These are phyloP conservation scores for Saposhnikovia divaricata DNA, from an alignment of 129 eudicot species.

Conservation along the genomic window DNA sequence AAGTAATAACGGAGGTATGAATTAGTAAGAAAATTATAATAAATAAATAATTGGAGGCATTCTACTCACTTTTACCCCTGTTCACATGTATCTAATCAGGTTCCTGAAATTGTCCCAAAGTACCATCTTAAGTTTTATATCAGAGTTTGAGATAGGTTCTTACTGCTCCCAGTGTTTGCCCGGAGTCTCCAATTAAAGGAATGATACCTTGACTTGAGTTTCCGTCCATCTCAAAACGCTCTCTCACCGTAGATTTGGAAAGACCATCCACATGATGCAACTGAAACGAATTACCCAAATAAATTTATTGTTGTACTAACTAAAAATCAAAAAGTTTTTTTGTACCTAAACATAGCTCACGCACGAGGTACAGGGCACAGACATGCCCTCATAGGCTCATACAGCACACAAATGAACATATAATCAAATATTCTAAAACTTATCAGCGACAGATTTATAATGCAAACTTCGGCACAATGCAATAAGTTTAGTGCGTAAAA, in stretches of 20 bases:
- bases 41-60: too few relatives aligned
- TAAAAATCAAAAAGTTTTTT: background rate
- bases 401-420: background rate
- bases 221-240: constrained; percentile 43
- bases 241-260: constrained; percentile 45
- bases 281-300: constrained; percentile 23
- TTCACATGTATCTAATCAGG: background rate
- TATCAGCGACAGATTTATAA: background rate
- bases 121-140: constrained; percentile 4
- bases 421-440: background rate
- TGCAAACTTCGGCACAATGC: background rate
- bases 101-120: background rate
- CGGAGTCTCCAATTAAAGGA: constrained; percentile 66
- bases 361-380: background rate
- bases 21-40: background rate
- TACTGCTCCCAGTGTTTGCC: constrained; percentile 71
- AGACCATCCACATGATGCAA: constrained; percentile 98
- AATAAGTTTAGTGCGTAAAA: background rate
- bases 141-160: constrained; percentile 21
- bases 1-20: background rate
- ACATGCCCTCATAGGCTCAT: constrained; percentile 1
- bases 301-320: background rate
- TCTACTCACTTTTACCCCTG: background rate
- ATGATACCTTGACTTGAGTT: constrained; percentile 25
- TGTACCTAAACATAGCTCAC: background rate